A percentile compares a stretch with the other conserved stretches of the same genome.
phyloP scores from a whole-genome alignment of 2,329 filamentous ascomycete species.

The Colletotrichum sp. region DNA sequence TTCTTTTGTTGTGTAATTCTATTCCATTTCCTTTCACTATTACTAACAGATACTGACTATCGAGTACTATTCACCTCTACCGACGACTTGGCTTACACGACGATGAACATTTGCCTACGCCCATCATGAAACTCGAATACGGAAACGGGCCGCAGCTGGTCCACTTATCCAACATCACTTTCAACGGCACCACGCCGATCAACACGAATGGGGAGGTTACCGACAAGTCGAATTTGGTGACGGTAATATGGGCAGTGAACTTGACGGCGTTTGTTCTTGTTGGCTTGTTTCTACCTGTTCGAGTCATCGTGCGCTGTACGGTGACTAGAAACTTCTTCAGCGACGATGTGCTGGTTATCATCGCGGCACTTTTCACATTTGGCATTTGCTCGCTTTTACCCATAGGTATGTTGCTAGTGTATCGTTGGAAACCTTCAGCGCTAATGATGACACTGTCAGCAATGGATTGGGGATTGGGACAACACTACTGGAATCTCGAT shows the following conservation, averaged over 20 bases:
- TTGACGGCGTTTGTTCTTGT: conserved; percentile 15
- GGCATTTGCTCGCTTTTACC: conserved; percentile 10
- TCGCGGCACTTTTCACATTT: conserved; percentile 16
- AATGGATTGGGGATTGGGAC: conserved; percentile 9
- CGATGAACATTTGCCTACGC: neutral
- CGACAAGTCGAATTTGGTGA: neutral
- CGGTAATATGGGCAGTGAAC: conserved; percentile 13
- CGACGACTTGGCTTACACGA: no score
- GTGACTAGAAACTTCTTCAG: conserved; percentile 13
- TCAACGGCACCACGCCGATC: neutral
- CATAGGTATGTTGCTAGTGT: neutral
- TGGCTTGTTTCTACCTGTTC: conserved; percentile 1
- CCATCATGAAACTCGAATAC: neutral
- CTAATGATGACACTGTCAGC: neutral
- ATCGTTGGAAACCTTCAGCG: rapidly evolving
- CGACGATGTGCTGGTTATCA: conserved; percentile 16
- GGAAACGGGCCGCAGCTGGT: neutral
- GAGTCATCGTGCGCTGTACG: conserved; percentile 12
- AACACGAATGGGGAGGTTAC: neutral
- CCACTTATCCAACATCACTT: neutral
- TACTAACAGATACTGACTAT: neutral
- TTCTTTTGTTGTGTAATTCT: neutral
- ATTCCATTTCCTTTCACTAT: neutral
- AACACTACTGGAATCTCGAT: conserved; percentile 9
- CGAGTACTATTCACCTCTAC: neutral